Conservation (phyloP, 352 stramenopile species). For the Phytopythium aichiense region DNA sequence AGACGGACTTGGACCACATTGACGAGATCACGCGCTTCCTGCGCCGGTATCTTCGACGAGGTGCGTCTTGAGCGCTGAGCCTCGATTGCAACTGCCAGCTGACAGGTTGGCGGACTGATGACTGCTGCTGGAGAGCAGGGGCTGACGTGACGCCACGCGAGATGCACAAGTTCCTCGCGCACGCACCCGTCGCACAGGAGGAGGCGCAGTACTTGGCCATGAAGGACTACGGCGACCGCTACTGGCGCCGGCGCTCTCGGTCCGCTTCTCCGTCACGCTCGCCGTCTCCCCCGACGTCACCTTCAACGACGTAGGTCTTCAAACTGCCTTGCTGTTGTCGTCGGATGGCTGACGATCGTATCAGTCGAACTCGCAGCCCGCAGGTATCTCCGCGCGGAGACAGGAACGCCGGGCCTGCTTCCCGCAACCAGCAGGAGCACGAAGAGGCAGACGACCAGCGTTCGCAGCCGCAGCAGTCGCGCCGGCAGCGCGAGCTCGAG, state of each 20-base stretch:
- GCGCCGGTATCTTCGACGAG: constrained; percentile 35
- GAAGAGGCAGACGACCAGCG: not conserved
- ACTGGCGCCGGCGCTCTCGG: not conserved
- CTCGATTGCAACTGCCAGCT: not conserved
- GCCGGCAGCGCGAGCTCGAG: constrained; percentile 20
- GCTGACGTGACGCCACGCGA: constrained; percentile 26
- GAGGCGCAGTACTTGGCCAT: constrained; percentile 48
- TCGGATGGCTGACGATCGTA: not conserved
- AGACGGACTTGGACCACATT: constrained; percentile 49
- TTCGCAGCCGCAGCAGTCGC: not conserved
- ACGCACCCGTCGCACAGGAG: constrained; percentile 25
- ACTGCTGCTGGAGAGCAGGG: constrained; percentile 15
- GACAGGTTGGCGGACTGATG: not conserved
- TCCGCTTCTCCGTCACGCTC: not conserved
- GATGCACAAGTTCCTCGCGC: constrained; percentile 43
- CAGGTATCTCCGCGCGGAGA: not conserved
- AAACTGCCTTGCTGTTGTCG: not conserved
- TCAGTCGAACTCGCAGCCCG: not conserved
- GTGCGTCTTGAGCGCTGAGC: constrained; percentile 14
- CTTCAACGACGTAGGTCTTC: not conserved
- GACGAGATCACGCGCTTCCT: constrained; percentile 47
- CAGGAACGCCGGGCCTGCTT: no score
- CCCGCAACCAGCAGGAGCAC: constrained; percentile 3
- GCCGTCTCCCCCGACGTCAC: not conserved
- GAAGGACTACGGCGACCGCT: constrained; percentile 31